Percentiles rank a stretch among this genome's conserved stretches.
phyloP scores from a whole-genome alignment of 768 basidiomycete species.

The Suillus discolor region DNA sequence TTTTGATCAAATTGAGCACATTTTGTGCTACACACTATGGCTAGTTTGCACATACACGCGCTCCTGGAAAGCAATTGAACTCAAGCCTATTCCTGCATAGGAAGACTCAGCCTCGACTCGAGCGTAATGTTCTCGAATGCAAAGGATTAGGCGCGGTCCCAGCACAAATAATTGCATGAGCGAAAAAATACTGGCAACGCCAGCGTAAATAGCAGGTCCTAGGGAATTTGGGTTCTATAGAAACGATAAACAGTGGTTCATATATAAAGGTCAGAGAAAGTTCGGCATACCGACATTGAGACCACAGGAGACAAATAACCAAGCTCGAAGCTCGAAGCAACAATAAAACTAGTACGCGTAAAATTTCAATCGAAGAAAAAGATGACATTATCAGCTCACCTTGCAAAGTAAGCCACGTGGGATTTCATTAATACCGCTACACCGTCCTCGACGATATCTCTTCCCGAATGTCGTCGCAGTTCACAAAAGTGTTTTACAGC shows the following conservation, averaged over 20 bases:
- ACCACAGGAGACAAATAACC: background rate
- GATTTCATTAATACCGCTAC: background rate
- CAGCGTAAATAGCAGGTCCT: too few species aligned
- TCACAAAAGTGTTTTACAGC: background rate
- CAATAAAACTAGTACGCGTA: background rate
- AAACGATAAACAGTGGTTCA: background rate
- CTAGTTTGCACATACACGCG: too few species aligned
- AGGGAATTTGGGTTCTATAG: background rate
- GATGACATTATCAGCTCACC: background rate
- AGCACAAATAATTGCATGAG: too few species aligned
- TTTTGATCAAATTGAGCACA: too few species aligned
- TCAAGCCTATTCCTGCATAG: too few species aligned
- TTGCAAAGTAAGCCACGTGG: background rate
- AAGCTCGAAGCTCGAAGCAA: background rate
- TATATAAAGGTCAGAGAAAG: background rate
- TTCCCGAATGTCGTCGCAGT: background rate
- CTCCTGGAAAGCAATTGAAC: too few species aligned
- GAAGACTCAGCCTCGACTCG: too few species aligned
- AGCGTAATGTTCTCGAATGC: too few species aligned
- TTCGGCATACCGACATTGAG: background rate
- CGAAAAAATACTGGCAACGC: too few species aligned
- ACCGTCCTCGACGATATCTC: background rate
- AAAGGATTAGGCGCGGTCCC: too few species aligned
- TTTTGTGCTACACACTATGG: too few species aligned
- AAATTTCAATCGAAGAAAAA: background rate